A percentile compares a stretch with the other conserved stretches of the same genome.
Evolutionary conservation across 2,329 filamentous ascomycete genomes (phyloP).

Genomic region (Herpotrichia juniperi): DNA sequence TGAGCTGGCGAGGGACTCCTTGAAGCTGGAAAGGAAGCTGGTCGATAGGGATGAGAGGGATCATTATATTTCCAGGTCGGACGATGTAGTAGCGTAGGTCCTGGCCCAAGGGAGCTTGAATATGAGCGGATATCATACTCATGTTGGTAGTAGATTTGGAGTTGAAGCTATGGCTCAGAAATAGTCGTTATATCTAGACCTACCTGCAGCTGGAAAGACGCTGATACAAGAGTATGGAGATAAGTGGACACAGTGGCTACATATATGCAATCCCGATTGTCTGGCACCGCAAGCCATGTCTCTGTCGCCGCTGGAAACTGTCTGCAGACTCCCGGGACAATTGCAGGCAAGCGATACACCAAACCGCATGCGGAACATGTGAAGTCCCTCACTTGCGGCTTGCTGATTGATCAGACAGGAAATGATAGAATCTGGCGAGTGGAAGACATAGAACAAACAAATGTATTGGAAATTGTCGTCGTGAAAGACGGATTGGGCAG

Average conservation of each 20-base stretch:
- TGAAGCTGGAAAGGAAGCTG: constrained; percentile 50
- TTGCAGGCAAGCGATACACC: background rate
- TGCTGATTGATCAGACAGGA: background rate
- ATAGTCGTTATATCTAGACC: background rate
- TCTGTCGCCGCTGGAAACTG: too few relatives aligned
- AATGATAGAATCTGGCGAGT: background rate
- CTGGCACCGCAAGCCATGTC: background rate
- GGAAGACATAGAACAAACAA: background rate
- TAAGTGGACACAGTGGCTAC: background rate
- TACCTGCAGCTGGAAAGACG: background rate
- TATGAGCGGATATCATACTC: too few relatives aligned
- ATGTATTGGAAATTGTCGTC: background rate
- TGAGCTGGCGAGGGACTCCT: constrained; percentile 44
- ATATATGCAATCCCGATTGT: background rate
- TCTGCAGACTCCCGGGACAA: too few relatives aligned
- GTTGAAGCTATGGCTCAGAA: background rate
- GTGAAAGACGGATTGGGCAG: background rate
- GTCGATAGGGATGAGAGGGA: constrained; percentile 51
- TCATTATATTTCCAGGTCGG: constrained; percentile 39
- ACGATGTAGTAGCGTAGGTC: constrained; percentile 46
- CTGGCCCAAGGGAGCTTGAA: constrained; percentile 14
- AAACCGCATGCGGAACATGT: background rate
- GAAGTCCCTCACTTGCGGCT: background rate
- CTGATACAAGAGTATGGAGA: background rate
- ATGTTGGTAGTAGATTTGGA: too few relatives aligned